These are phyloP conservation scores for Leccinum uliginosum DNA, from an alignment of 768 basidiomycete genomes.

Conservation along the genomic window DNA sequence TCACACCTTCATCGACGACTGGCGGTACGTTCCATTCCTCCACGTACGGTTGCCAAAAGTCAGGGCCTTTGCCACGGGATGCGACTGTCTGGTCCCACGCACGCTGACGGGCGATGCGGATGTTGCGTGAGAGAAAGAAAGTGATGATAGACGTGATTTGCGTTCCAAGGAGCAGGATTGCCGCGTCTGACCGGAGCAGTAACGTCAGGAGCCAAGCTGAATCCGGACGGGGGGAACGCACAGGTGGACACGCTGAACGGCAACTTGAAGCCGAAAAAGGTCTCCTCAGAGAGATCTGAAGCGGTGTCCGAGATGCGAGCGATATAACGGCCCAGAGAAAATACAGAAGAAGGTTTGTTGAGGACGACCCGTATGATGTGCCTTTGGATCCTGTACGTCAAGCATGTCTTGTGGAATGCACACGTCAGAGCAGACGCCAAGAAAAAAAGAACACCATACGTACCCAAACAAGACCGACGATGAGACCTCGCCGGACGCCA, in stretches of 20 bases:
- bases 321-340: slow-evolving; percentile 24
- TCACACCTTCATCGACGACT: slow-evolving; percentile 28
- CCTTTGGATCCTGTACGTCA: slow-evolving; percentile 70
- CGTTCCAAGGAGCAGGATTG: slow-evolving; percentile 64
- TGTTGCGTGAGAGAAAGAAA: slow-evolving; percentile 82
- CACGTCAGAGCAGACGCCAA: not conserved
- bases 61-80: slow-evolving; percentile 75
- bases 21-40: slow-evolving; percentile 77
- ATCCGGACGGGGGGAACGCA: slow-evolving; percentile 26
- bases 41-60: slow-evolving; percentile 82
- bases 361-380: slow-evolving; percentile 48
- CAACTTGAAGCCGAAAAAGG: slow-evolving; percentile 58
- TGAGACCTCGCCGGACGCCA: slow-evolving; percentile 63
- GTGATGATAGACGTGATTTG: slow-evolving; percentile 73
- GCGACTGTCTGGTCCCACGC: slow-evolving; percentile 80
- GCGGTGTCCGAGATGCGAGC: slow-evolving; percentile 27
- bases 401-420: slow-evolving; percentile 41
- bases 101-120: slow-evolving; percentile 70
- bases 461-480: slow-evolving; percentile 72
- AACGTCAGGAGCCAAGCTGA: slow-evolving; percentile 3
- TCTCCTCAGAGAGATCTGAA: slow-evolving; percentile 37
- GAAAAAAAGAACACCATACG: slow-evolving; percentile 12
- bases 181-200: slow-evolving; percentile 59
- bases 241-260: slow-evolving; percentile 73
- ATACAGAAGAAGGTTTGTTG: slow-evolving; percentile 24